Conservation (phyloP, 2,329 filamentous ascomycete genomes). For the Aureobasidium sp. region DNA sequence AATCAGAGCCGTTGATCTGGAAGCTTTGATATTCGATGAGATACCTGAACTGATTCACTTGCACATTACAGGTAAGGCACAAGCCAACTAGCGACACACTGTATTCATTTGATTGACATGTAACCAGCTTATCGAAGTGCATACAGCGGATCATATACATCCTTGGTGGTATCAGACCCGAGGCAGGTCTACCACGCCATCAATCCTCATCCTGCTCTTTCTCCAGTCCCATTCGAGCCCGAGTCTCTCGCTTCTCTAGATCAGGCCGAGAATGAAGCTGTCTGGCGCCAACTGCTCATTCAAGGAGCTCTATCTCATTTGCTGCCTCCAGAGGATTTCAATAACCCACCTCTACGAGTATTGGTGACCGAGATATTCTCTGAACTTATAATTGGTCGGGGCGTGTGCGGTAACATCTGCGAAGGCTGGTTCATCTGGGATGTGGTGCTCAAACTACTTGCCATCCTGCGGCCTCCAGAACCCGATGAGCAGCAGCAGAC, state of each 20-base stretch:
- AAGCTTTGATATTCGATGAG: slow-evolving; percentile 78
- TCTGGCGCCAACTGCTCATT: slow-evolving; percentile 83
- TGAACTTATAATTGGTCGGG: slow-evolving; percentile 80
- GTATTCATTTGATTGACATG: neutral
- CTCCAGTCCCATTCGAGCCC: slow-evolving; percentile 61
- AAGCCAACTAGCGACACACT: neutral
- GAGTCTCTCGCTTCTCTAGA: slow-evolving; percentile 34
- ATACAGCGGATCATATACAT: slow-evolving; percentile 49
- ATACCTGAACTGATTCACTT: slow-evolving; percentile 72
- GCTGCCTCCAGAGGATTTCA: slow-evolving; percentile 83
- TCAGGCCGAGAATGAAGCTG: slow-evolving; percentile 69
- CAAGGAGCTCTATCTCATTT: slow-evolving; percentile 75
- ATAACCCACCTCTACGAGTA: slow-evolving; percentile 76
- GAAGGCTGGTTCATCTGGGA: slow-evolving; percentile 90
- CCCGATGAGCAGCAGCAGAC: slow-evolving; percentile 20
- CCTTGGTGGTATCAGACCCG: slow-evolving; percentile 55
- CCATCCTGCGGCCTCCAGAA: slow-evolving; percentile 30
- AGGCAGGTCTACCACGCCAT: slow-evolving; percentile 76
- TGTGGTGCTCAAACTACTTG: slow-evolving; percentile 64
- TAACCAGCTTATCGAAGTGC: slow-evolving; percentile 64
- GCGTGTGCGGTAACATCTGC: slow-evolving; percentile 70
- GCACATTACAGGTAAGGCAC: slow-evolving; percentile 64
- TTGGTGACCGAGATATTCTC: slow-evolving; percentile 83
- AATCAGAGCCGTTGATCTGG: slow-evolving; percentile 72
- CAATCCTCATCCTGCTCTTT: slow-evolving; percentile 72